Evolutionary conservation across 208 protist genomes (phyloP), one percentile per base, ranked within the genome.

Genomic region (Willaertia magna): DNA sequence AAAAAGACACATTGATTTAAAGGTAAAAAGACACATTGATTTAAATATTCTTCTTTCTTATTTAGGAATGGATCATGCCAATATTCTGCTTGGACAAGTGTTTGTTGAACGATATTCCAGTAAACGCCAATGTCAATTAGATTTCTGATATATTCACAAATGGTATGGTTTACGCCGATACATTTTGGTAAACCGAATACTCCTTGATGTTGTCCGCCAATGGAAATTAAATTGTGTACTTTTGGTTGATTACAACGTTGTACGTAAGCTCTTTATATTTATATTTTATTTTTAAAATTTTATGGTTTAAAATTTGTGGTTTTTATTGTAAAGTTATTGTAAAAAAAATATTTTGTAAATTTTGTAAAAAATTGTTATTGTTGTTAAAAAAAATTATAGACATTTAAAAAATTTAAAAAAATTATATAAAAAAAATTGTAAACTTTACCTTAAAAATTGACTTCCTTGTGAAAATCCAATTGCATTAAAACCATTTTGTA

Each of bases 171-270:
- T 2, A 52, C 76, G 34, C 75, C 79, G 30, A 55, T 39, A 55
- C 88, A 89, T 82, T 75, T 74, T 42, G 86, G 88, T n/a, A 86
- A 47, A 16, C 86, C 84, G 52, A 34, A 87, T 42, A 89, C 88
- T n/a, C 88, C 89, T 59, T 90, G 88, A 44, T 91, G 89, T 88
- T 90, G 89, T 20, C 89, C 89, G 52, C 89, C 89, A 49, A 90
- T 55, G 6, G 44, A 43, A 7, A 92, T 88, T 22, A 87, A 84
- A 43, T 91, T 91, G 44, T 87, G 9, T 0, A 92, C 89, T 47
- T 75, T 49, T 55, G 87, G 88, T 11, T 74, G 40, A 48, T 89
- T 90, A 59, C 84, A 88, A 46, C 85, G 76, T 87, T 92, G 76
- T 39, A 90, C 85, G 46, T 86, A 90, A n/a, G 87, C 90, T 49